Evolutionary conservation across 2,329 filamentous ascomycete genomes (phyloP), one percentile per base, ranked within the genome.

Genomic region (Thelonectria rubi): DNA sequence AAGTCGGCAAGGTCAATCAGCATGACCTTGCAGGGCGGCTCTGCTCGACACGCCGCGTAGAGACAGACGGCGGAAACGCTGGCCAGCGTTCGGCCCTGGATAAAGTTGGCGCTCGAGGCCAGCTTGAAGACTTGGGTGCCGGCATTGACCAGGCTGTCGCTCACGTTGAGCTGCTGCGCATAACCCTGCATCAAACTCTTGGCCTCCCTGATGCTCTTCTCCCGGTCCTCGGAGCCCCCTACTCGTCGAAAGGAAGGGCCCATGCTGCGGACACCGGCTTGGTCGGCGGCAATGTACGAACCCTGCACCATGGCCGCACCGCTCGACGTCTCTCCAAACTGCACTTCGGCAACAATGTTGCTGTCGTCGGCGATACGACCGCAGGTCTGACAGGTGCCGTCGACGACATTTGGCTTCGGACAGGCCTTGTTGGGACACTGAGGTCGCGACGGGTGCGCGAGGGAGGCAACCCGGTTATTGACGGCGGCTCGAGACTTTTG

Each of bases 1-100:
- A 94, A 84, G 74, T 99, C 95, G 12, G 95, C 92, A 73, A 99
- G 88, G 75, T 99, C 95, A 75, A 99, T 98, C 45, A 99, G 84
- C 90, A 99, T 94, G 68, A 95, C 84, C 43, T 90, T 91, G 74
- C 95, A 97, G 21, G 89, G 88, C 45, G 87, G 86, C 64, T 92
- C 88, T 55, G 90, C 87, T 63, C 95, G 88, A 73, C 93, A 97
- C 14, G 93, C 93, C 57, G 92, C 90, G 70, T 98, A 99, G 30
- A 99, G 83, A 73, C 92, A 94, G 26, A 96, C 91, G n/a, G 93
- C 93, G 26, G 92, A 91, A 10, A 98, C 94, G 55, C 91, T 92
- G 64, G 91, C 88, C 50, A 93, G 90, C 17, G 91, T 90, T 60
- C 95, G 91, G 68, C 95, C 95, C 77, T 95, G 91, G 26, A 93